These are phyloP conservation scores for Fraxinus greggii DNA, from an alignment of 305 asterid species.

Conservation along the genomic window DNA sequence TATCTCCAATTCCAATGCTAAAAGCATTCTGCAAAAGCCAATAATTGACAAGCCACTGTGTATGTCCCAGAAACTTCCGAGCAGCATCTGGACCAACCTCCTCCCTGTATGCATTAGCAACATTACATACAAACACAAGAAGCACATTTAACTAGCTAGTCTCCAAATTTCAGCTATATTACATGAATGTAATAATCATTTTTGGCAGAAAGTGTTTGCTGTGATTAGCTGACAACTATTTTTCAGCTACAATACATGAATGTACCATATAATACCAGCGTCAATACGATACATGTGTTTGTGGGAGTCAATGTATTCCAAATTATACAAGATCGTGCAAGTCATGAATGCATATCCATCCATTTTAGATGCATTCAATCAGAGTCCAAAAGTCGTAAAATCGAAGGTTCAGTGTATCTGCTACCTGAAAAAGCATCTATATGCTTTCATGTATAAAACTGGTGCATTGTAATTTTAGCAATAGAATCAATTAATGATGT, in stretches of 20 bases:
- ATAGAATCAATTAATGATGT: no score
- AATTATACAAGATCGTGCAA: not conserved
- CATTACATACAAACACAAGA: not conserved
- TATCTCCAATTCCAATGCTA: slow-evolving; percentile 98
- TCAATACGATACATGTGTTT: not conserved
- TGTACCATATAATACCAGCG: not conserved
- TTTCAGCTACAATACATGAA: not conserved
- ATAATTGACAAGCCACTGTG: slow-evolving; percentile 98
- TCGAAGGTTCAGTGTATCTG: not conserved
- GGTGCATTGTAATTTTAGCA: no score
- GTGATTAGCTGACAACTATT: not conserved
- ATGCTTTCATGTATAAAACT: not conserved
- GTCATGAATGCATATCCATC: not conserved
- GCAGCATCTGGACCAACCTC: slow-evolving; percentile 99
- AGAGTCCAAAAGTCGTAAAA: not conserved
- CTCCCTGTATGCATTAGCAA: slow-evolving; percentile 59
- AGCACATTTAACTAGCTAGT: not conserved
- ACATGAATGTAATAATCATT: not conserved
- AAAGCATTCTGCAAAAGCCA: slow-evolving; percentile 97
- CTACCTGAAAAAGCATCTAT: not conserved
- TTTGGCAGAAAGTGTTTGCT: not conserved
- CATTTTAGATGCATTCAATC: not conserved
- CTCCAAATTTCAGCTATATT: not conserved
- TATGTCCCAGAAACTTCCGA: slow-evolving; percentile 98
- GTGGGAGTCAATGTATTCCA: not conserved